Evolutionary conservation across 495 filamentous ascomycete genomes (phyloP).

Genomic region (Ascodesmis nigricans): DNA sequence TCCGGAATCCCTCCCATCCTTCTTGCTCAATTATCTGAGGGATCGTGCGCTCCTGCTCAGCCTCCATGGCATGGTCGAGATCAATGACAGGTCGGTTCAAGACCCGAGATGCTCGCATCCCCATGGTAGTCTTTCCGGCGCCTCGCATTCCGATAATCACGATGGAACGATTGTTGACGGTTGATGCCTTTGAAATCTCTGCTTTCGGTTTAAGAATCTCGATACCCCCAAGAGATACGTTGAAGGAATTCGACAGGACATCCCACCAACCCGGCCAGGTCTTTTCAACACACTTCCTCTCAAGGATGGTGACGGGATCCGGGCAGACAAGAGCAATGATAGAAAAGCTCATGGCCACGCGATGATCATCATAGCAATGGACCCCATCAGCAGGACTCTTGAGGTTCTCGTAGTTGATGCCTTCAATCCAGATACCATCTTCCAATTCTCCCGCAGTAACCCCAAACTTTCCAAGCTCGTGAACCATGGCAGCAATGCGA

Average conservation of each 20-base stretch:
- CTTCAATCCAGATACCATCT: constrained; percentile 74
- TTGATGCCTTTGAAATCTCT: constrained; percentile 22
- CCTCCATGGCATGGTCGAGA: constrained; percentile 70
- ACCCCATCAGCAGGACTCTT: constrained; percentile 42
- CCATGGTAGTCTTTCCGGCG: constrained; percentile 87
- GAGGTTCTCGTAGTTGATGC: constrained; percentile 38
- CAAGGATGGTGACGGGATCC: constrained; percentile 50
- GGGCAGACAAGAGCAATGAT: constrained; percentile 67
- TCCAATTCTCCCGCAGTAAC: constrained; percentile 70
- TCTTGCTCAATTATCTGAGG: constrained; percentile 57
- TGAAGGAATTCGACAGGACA: constrained; percentile 50
- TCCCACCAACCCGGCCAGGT: constrained; percentile 99
- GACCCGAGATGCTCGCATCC: constrained; percentile 54
- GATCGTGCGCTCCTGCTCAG: constrained; percentile 45
- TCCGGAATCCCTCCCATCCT: constrained; percentile 79
- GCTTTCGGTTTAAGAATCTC: constrained; percentile 31
- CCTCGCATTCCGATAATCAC: constrained; percentile 96
- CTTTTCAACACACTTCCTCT: constrained; percentile 86
- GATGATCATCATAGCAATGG: constrained; percentile 93
- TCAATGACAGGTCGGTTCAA: constrained; percentile 63
- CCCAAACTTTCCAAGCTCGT: constrained; percentile 87
- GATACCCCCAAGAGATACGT: constrained; percentile 46
- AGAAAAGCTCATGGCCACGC: constrained; percentile 94
- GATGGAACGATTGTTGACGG: constrained; percentile 34
- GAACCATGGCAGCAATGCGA: constrained; percentile 87